Conservation (phyloP, 2,329 filamentous ascomycete genomes). For the Mycocentrospora acerina region DNA sequence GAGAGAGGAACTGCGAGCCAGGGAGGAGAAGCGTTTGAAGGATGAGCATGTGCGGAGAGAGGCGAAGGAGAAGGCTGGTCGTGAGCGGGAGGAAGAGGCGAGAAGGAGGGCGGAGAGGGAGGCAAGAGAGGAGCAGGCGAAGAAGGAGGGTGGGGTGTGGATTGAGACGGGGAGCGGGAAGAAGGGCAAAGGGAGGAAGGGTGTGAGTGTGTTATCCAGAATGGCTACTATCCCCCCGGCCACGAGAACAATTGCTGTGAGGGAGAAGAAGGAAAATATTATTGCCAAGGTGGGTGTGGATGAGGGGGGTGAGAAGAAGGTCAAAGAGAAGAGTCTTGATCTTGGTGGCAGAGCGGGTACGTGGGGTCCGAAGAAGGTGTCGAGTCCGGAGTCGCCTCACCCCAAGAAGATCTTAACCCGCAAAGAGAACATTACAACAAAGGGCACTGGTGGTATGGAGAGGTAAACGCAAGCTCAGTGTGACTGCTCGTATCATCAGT, state of each 20-base stretch:
- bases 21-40: slow-evolving; percentile 13
- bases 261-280: slow-evolving; percentile 14
- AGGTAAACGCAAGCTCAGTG: background rate
- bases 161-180: slow-evolving; percentile 18
- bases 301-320: slow-evolving; percentile 5
- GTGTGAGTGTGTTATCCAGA: slow-evolving; percentile 1
- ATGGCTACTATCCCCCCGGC: slow-evolving; percentile 4
- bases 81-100: slow-evolving; percentile 20
- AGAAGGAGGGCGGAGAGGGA: slow-evolving; percentile 13
- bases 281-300: background rate
- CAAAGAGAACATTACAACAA: slow-evolving; percentile 13
- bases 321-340: slow-evolving; percentile 12
- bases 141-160: slow-evolving; percentile 23
- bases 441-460: background rate
- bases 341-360: slow-evolving; percentile 20
- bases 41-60: slow-evolving; percentile 25
- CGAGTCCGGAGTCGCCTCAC: slow-evolving; percentile 7
- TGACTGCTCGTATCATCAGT: too few relatives aligned
- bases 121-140: slow-evolving; percentile 13
- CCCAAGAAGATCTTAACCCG: slow-evolving; percentile 21
- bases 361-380: slow-evolving; percentile 31
- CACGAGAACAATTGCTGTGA: slow-evolving; percentile 8
- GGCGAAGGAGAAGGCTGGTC: slow-evolving; percentile 21
- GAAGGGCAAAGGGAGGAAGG: slow-evolving; percentile 16
- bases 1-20: slow-evolving; percentile 10